Evolutionary conservation across 495 filamentous ascomycete species (phyloP).

Genomic region (Penicillium robsamsonii): DNA sequence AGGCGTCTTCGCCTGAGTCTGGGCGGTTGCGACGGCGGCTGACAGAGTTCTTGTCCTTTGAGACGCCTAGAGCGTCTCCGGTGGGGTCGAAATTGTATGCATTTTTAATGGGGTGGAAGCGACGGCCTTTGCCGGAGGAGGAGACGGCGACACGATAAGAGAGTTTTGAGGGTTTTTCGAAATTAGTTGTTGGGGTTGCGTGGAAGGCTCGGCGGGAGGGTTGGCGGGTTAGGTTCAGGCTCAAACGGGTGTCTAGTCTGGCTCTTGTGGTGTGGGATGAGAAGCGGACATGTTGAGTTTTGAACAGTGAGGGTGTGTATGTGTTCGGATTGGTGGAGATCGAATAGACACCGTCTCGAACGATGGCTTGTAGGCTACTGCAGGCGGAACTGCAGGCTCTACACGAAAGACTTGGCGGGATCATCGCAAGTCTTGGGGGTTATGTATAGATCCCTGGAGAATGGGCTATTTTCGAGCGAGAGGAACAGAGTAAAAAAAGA

Average conservation of each 20-base stretch:
- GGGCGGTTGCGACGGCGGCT: conserved; percentile 50
- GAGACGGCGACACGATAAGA: conserved; percentile 54
- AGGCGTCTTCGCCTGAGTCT: conserved; percentile 89
- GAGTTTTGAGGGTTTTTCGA: conserved; percentile 25
- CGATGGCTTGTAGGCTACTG: conserved; percentile 37
- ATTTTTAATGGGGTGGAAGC: conserved; percentile 67
- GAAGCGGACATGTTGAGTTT: conserved; percentile 11
- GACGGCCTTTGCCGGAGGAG: conserved; percentile 73
- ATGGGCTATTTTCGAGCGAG: neutral
- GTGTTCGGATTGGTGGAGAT: conserved; percentile 7
- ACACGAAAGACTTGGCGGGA: conserved; percentile 30
- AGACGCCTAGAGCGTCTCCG: conserved; percentile 51
- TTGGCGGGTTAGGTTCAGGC: neutral
- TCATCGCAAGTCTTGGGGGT: conserved; percentile 21
- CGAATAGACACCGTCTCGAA: conserved; percentile 22
- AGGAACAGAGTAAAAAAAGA: neutral
- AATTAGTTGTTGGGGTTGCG: conserved; percentile 19
- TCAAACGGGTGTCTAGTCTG: neutral
- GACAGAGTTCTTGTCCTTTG: conserved; percentile 34
- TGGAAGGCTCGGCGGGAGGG: conserved; percentile 28
- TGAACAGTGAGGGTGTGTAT: conserved; percentile 10
- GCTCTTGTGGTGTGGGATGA: conserved; percentile 2
- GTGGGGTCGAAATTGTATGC: conserved; percentile 74
- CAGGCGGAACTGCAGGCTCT: conserved; percentile 43
- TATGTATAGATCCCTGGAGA: conserved; percentile 6